Evolutionary conservation across 495 filamentous ascomycete species (phyloP), one percentile per base, ranked within the genome.

Genomic region (Haplographium delicatum): DNA sequence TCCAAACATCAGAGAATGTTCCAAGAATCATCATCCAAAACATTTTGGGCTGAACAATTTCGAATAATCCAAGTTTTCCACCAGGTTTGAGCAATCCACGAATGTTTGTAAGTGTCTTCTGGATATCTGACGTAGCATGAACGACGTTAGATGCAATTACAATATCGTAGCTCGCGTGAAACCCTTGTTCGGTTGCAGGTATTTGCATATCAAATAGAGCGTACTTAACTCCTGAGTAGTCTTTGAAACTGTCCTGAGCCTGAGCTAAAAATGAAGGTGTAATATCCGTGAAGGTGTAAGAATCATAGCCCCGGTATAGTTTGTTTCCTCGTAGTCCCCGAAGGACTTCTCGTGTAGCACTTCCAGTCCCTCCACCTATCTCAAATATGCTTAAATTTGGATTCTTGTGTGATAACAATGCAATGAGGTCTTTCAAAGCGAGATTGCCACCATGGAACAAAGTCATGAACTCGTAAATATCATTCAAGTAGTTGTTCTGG

Each of bases 281-380:
- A 8, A 76, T 66, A 51, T 76, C 73, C 0, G 74, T 76, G 44
- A 53, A 76, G 16, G 43, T 57, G 47, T 70, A 72, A 3, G 1
- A 23, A 2, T 18, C n/a, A 13, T 28, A 35, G 6, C 27, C 20
- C 7, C 6, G n/a, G 1, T 30, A 10, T 11, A 7, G 16, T 5
- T 33, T 33, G 3, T 5, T 11, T 5, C 5, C 22, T n/a, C 9
- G 15, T 1, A 57, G 26, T 3, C 18, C 18, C 19, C 50, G 25
- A 6, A 64, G 49, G 16, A 61, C 23, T 4, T 18, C 33, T n/a
- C 16, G 26, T 27, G 56, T 57, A 8, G 46, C 38, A 11, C 59
- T 60, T 1, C 66, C 68, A 18, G 62, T 68, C 4, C 70, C 69
- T 7, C 65, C 68, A 7, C 71, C 69, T 9, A 74, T 46, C 49